phyloP scores from a whole-genome alignment of 1,139 yeast species.

The Zygosaccharomyces pseudobailii region DNA sequence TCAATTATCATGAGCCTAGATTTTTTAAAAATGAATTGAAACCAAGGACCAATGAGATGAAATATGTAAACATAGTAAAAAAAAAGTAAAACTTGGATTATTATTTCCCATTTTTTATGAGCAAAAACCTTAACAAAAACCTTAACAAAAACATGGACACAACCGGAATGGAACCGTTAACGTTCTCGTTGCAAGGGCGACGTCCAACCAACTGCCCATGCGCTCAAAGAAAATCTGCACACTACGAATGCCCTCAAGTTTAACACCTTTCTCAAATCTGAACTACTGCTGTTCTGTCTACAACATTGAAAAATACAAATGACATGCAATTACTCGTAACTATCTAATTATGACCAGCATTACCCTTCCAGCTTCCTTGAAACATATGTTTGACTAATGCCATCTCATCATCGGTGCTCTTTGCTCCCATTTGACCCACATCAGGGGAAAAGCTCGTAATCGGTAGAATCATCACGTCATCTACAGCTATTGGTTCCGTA shows the following conservation, averaged over 20 bases:
- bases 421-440: constrained; percentile 76
- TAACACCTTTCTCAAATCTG: too few relatives aligned
- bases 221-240: too few relatives aligned
- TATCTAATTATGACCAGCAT: constrained; percentile 17
- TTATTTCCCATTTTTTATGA: not conserved
- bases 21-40: too few relatives aligned
- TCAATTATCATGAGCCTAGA: too few relatives aligned
- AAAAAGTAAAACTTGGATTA: too few relatives aligned
- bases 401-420: constrained; percentile 42
- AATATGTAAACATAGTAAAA: too few relatives aligned
- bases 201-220: too few relatives aligned
- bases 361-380: constrained; percentile 64
- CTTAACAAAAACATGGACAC: constrained; percentile 26
- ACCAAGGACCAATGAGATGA: too few relatives aligned
- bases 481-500: constrained; percentile 55
- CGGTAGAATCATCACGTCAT: constrained; percentile 65
- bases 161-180: constrained; percentile 36
- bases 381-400: constrained; percentile 71
- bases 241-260: too few relatives aligned
- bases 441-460: constrained; percentile 74
- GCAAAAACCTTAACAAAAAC: not conserved
- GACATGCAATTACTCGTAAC: not conserved
- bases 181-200: constrained; percentile 36
- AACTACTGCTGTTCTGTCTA: too few relatives aligned
- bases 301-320: not conserved